Percentiles rank a stretch among this genome's conserved stretches.
phyloP scores from a whole-genome alignment of 2,329 filamentous ascomycete species.

The Chaetomiaceae sp. region DNA sequence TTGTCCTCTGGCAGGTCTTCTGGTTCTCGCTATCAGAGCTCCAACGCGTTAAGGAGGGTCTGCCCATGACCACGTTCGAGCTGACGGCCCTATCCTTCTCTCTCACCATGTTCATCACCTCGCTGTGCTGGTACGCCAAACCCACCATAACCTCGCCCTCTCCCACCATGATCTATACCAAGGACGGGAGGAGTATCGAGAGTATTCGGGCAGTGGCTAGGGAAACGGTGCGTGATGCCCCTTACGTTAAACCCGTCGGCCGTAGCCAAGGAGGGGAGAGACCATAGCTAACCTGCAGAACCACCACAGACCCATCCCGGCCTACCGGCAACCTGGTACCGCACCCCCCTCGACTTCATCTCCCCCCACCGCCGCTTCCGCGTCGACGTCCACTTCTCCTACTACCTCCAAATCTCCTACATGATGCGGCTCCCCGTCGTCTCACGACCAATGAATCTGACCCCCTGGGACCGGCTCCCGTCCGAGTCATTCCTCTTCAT shows the following conservation, averaged over 20 bases:
- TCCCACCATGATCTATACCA: constrained; percentile 14
- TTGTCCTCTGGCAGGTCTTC: too few species aligned
- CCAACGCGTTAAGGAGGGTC: constrained; percentile 16
- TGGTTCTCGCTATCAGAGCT: constrained; percentile 16
- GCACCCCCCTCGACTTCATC: constrained; percentile 35
- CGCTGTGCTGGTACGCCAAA: constrained; percentile 24
- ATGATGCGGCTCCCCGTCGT: constrained; percentile 18
- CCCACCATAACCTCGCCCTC: constrained; percentile 15
- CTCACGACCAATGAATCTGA: constrained; percentile 17
- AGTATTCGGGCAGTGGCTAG: constrained; percentile 14
- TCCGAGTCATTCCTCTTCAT: constrained; percentile 22
- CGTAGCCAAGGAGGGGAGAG: too few species aligned
- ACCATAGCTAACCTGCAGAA: too few species aligned
- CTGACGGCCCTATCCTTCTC: constrained; percentile 28
- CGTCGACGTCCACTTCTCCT: constrained; percentile 23
- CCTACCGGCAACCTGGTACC: constrained; percentile 25
- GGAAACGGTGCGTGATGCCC: constrained; percentile 4
- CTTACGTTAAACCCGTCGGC: not conserved
- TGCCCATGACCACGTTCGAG: constrained; percentile 29
- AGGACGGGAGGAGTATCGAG: constrained; percentile 10
- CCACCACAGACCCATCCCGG: constrained; percentile 27
- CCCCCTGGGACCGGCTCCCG: constrained; percentile 26
- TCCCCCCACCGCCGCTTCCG: constrained; percentile 12
- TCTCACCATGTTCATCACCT: constrained; percentile 25
- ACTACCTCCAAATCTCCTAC: constrained; percentile 21